These are phyloP conservation scores for Inonotus hispidus DNA, from an alignment of 1,284 basidiomycete genomes.

Conservation along the genomic window DNA sequence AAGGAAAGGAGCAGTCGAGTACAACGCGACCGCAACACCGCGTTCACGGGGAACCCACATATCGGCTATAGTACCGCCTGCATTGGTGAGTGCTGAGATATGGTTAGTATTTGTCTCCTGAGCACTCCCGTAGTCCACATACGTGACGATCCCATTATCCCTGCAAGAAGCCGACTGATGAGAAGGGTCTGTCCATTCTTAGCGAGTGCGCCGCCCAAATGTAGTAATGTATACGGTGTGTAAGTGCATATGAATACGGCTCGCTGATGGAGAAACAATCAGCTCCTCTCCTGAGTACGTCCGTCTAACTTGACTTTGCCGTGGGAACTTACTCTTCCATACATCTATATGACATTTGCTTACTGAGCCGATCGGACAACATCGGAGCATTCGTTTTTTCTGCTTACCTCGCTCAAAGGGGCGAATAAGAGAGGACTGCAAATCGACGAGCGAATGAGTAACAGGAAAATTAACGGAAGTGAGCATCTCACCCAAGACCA, in stretches of 20 bases:
- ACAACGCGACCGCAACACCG: slow-evolving; percentile 54
- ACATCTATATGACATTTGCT: slow-evolving; percentile 32
- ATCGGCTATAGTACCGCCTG: slow-evolving; percentile 56
- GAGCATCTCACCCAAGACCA: slow-evolving; percentile 30
- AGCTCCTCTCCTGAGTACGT: too few relatives aligned
- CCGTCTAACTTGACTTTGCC: slow-evolving; percentile 5
- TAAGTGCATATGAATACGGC: slow-evolving; percentile 53
- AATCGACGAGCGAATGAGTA: not conserved
- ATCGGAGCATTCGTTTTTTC: not conserved
- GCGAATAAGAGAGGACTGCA: slow-evolving; percentile 55
- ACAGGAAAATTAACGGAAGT: not conserved
- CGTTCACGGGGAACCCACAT: slow-evolving; percentile 55
- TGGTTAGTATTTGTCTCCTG: slow-evolving; percentile 13
- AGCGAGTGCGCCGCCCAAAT: slow-evolving; percentile 58
- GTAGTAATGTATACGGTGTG: slow-evolving; percentile 53
- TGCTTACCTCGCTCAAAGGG: slow-evolving; percentile 51
- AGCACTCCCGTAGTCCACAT: slow-evolving; percentile 20
- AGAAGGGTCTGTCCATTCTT: slow-evolving; percentile 56
- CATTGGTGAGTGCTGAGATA: slow-evolving; percentile 49
- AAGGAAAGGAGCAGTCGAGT: slow-evolving; percentile 64
- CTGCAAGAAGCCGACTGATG: slow-evolving; percentile 51
- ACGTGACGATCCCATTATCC: slow-evolving; percentile 58
- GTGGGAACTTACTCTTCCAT: slow-evolving; percentile 40
- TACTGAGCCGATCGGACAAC: not conserved
- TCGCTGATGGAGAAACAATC: slow-evolving; percentile 30